Conservation (phyloP, 805 yeast species). For the Yamadazyma akitaensis region DNA sequence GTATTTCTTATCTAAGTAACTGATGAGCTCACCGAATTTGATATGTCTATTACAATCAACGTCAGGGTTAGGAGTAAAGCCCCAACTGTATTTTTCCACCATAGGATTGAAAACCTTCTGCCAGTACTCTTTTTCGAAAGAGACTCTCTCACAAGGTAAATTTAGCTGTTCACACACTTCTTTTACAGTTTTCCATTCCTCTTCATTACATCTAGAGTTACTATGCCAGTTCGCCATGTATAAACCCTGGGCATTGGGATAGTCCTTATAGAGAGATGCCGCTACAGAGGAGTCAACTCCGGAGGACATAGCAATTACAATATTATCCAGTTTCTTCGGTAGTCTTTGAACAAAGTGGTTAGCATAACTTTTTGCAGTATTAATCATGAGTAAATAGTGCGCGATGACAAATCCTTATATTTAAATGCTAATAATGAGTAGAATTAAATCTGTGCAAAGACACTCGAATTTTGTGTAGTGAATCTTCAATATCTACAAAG, state of each 20-base stretch:
- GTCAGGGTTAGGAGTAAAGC: slow-evolving; percentile 94
- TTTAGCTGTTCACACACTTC: slow-evolving; percentile 55
- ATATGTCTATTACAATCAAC: slow-evolving; percentile 80
- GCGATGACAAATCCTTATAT: slow-evolving; percentile 3
- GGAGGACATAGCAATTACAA: slow-evolving; percentile 89
- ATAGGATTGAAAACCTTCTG: slow-evolving; percentile 87
- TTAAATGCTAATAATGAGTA: neutral
- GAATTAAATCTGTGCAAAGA: neutral
- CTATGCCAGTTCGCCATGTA: slow-evolving; percentile 93
- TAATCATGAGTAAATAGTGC: neutral
- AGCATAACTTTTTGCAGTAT: neutral
- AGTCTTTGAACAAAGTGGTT: slow-evolving; percentile 8
- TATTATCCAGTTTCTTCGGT: slow-evolving; percentile 45
- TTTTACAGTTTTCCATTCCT: slow-evolving; percentile 85
- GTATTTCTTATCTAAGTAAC: slow-evolving; percentile 45
- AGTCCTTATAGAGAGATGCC: slow-evolving; percentile 61
- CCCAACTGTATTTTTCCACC: slow-evolving; percentile 66
- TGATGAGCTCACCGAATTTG: slow-evolving; percentile 78
- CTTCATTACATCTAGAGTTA: slow-evolving; percentile 69
- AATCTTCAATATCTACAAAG: neutral
- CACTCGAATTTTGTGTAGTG: neutral
- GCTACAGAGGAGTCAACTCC: slow-evolving; percentile 95
- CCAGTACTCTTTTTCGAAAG: slow-evolving; percentile 93
- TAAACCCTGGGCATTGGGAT: slow-evolving; percentile 67
- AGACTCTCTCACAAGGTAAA: slow-evolving; percentile 72